A percentile compares a stretch with the other conserved stretches of the same genome.
phyloP scores from a whole-genome alignment of 768 basidiomycete genomes.

The Infundibulicybe gibba region DNA sequence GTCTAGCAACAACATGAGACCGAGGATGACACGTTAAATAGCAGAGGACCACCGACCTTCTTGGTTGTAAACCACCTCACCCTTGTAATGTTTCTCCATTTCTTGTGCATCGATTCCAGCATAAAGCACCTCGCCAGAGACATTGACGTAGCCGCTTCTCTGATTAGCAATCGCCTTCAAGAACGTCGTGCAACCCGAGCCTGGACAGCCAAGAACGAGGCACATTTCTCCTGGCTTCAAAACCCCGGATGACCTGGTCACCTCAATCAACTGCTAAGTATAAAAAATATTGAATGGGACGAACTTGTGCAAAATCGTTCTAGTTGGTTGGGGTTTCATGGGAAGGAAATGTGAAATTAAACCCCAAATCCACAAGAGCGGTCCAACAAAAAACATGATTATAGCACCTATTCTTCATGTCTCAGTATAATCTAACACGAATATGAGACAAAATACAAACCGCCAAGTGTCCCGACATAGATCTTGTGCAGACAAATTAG shows the following conservation, averaged over 20 bases:
- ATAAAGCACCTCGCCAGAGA: slow-evolving; percentile 75
- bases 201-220: slow-evolving; percentile 79
- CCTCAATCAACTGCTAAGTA: background rate
- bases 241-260: slow-evolving; percentile 55
- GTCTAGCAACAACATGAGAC: slow-evolving; percentile 34
- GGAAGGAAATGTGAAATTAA: slow-evolving; percentile 36
- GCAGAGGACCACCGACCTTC: slow-evolving; percentile 43
- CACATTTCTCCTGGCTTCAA: slow-evolving; percentile 85
- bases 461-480: slow-evolving; percentile 57
- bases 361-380: slow-evolving; percentile 45
- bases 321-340: slow-evolving; percentile 30
- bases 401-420: slow-evolving; percentile 37
- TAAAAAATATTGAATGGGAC: slow-evolving; percentile 3
- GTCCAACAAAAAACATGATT: slow-evolving; percentile 48
- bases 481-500: slow-evolving; percentile 28
- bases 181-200: slow-evolving; percentile 84
- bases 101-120: slow-evolving; percentile 74
- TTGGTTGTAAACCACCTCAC: slow-evolving; percentile 77
- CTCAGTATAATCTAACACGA: background rate
- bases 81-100: slow-evolving; percentile 74
- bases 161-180: slow-evolving; percentile 81
- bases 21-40: slow-evolving; percentile 1
- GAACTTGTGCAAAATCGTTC: slow-evolving; percentile 60
- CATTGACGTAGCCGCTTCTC: slow-evolving; percentile 56
- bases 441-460: slow-evolving; percentile 29